These are phyloP conservation scores for Cyclotella atomus DNA, from an alignment of 108 stramenopile species.

Conservation along the genomic window DNA sequence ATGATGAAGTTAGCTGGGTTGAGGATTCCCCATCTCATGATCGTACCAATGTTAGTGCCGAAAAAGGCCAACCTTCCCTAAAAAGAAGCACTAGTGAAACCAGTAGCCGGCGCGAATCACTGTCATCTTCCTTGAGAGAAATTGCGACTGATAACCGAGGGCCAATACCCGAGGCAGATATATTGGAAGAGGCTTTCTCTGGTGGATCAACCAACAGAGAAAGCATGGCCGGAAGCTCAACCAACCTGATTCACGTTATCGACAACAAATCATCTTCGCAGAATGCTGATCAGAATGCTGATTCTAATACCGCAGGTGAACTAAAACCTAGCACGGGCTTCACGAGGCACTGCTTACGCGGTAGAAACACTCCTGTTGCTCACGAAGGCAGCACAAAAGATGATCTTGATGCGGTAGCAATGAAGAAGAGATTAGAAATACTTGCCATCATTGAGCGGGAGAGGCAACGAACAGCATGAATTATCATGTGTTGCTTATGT, in stretches of 20 bases:
- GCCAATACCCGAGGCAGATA: background rate
- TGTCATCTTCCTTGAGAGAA: background rate
- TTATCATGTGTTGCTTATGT: too few relatives aligned
- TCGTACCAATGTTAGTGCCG: background rate
- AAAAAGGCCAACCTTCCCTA: background rate
- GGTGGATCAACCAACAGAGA: background rate
- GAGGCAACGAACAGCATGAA: too few relatives aligned
- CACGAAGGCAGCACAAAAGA: background rate
- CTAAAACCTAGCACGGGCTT: constrained; percentile 4
- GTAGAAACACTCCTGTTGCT: background rate
- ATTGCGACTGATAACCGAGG: background rate
- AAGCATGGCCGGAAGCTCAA: background rate
- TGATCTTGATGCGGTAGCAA: background rate
- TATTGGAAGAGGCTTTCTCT: background rate
- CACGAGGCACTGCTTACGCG: background rate
- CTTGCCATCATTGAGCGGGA: background rate
- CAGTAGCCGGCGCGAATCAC: background rate
- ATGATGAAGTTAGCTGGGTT: constrained; percentile 14
- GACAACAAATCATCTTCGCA: too few relatives aligned
- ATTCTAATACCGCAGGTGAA: background rate
- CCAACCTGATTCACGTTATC: background rate
- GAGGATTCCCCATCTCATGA: background rate
- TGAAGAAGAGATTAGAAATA: background rate
- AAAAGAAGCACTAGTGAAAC: background rate
- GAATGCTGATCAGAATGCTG: background rate